Evolutionary conservation across 306 rosid genomes (phyloP).

Genomic region (Dalbergia cochinchinensis): DNA sequence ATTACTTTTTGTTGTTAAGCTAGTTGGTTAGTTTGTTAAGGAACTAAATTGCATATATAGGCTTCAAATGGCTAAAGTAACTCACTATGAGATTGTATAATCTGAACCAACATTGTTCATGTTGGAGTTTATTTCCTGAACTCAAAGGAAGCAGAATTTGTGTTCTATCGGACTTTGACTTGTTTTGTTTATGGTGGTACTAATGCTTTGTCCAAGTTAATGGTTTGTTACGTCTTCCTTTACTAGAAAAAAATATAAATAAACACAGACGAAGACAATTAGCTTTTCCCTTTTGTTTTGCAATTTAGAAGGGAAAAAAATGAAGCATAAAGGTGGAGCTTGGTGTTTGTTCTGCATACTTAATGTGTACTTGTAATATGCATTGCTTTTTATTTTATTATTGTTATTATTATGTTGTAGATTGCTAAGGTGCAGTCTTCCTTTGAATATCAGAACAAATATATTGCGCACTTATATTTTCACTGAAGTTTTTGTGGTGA

Average conservation of each 20-base stretch:
- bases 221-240: background rate
- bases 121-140: background rate
- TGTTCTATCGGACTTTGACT: background rate
- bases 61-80: background rate
- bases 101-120: background rate
- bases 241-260: background rate
- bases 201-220: background rate
- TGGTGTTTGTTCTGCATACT: background rate
- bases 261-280: background rate
- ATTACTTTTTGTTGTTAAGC: too few species aligned
- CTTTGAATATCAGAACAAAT: slow-evolving; percentile 23
- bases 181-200: background rate
- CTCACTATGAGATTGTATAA: background rate
- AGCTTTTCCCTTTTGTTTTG: background rate
- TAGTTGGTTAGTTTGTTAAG: background rate
- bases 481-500: slow-evolving; percentile 21
- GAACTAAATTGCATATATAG: background rate
- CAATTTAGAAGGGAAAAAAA: background rate
- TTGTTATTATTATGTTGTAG: too few species aligned
- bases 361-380: slow-evolving; percentile 11
- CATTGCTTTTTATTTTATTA: background rate
- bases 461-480: slow-evolving; percentile 21
- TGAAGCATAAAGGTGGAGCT: slow-evolving; percentile 6
- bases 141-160: background rate
- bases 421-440: slow-evolving; percentile 15